Evolutionary conservation across 164 flowering plant genomes (phyloP).

Genomic region (Piper betle): DNA sequence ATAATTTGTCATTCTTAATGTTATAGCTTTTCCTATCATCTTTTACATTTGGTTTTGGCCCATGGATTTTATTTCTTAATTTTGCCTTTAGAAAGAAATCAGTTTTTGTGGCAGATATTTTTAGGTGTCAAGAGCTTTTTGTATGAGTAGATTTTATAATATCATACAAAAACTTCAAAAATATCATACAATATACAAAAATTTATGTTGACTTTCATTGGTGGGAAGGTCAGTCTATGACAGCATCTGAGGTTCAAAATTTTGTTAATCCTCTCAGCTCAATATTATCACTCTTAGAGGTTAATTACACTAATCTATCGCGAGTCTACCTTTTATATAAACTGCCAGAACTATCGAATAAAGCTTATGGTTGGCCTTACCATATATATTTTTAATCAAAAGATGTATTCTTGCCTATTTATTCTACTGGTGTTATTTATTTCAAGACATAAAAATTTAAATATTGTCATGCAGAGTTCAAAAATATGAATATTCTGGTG

Average conservation of each 20-base stretch:
- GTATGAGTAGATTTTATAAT: no score
- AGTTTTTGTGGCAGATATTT: no score
- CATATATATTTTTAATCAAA: not conserved
- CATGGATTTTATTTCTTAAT: no score
- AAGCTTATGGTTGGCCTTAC: not conserved
- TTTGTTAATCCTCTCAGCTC: slow-evolving; percentile 67
- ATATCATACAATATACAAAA: not conserved
- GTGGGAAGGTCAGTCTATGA: slow-evolving; percentile 82
- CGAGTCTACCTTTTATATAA: not conserved
- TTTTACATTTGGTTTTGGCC: no score
- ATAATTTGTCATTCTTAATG: no score
- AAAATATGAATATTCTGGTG: no score
- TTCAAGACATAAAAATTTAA: no score
- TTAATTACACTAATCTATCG: slow-evolving; percentile 6
- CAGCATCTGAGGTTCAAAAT: slow-evolving; percentile 40
- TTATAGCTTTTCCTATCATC: no score
- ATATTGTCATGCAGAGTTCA: no score
- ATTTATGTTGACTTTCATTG: slow-evolving; percentile 4
- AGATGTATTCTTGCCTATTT: not conserved
- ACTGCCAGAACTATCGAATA: not conserved
- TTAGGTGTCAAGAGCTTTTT: no score
- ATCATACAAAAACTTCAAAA: no score
- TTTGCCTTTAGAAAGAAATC: no score
- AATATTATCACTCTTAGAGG: slow-evolving; percentile 72
- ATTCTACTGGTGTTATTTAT: not conserved